Conservation (phyloP, 768 basidiomycete genomes). For the Amanita inopinata region DNA sequence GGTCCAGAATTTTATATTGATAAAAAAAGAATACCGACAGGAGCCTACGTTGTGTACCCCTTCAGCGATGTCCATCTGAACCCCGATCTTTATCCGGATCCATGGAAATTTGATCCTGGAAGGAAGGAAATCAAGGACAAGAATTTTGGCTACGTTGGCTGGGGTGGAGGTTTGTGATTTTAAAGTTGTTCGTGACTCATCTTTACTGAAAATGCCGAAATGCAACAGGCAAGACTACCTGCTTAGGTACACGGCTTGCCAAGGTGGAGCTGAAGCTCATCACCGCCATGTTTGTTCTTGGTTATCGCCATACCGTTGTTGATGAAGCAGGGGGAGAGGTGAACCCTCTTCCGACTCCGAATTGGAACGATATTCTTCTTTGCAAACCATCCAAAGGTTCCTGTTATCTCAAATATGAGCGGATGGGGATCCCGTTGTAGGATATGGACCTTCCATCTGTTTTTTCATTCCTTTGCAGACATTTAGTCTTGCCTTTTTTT, state of each 20-base stretch:
- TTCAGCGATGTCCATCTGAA: slow-evolving; percentile 75
- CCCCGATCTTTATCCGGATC: slow-evolving; percentile 61
- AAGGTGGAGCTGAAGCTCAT: slow-evolving; percentile 67
- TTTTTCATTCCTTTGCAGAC: neutral
- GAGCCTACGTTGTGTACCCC: slow-evolving; percentile 70
- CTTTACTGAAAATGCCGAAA: slow-evolving; percentile 2
- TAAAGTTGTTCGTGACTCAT: slow-evolving; percentile 10
- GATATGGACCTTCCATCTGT: neutral
- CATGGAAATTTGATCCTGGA: slow-evolving; percentile 69
- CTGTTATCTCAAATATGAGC: slow-evolving; percentile 44
- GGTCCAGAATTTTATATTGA: slow-evolving; percentile 64
- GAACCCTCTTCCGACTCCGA: slow-evolving; percentile 43
- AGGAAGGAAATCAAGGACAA: slow-evolving; percentile 33
- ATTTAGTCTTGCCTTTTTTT: too few species aligned
- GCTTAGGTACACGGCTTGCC: slow-evolving; percentile 67
- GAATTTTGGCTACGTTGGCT: slow-evolving; percentile 60
- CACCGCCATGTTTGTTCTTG: slow-evolving; percentile 55
- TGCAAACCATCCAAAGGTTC: slow-evolving; percentile 51
- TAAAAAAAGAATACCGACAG: slow-evolving; percentile 60
- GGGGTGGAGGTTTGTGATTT: slow-evolving; percentile 62
- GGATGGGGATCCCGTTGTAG: slow-evolving; percentile 27
- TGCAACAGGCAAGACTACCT: slow-evolving; percentile 51
- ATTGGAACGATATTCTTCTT: slow-evolving; percentile 71
- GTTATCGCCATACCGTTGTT: slow-evolving; percentile 50
- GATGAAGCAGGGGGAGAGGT: slow-evolving; percentile 39